phyloP scores from a whole-genome alignment of 805 yeast species.

The Monosporozyma yasuniensis region DNA sequence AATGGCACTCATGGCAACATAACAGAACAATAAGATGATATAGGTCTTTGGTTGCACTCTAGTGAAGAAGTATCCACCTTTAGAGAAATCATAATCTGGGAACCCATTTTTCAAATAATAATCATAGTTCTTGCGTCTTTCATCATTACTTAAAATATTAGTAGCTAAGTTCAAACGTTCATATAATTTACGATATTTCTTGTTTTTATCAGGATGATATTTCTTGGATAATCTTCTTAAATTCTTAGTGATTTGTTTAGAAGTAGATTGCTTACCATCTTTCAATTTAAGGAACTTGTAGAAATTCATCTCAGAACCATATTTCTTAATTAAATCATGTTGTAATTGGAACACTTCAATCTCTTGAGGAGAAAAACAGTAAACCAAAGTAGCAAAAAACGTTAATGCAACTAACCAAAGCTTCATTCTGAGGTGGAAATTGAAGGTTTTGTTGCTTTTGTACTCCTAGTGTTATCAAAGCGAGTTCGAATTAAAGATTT shows the following conservation, averaged over 20 bases:
- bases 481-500: not conserved
- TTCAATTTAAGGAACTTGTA: slow-evolving; percentile 57
- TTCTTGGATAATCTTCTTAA: slow-evolving; percentile 62
- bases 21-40: slow-evolving; percentile 44
- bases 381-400: slow-evolving; percentile 21
- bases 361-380: slow-evolving; percentile 57
- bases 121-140: slow-evolving; percentile 67
- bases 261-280: slow-evolving; percentile 32
- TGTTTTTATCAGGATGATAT: slow-evolving; percentile 80
- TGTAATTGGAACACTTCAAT: slow-evolving; percentile 71
- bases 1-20: slow-evolving; percentile 41
- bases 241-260: slow-evolving; percentile 51
- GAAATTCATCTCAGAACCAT: slow-evolving; percentile 54
- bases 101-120: slow-evolving; percentile 76
- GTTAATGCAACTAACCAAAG: not conserved
- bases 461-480: no score
- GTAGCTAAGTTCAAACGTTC: slow-evolving; percentile 72
- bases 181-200: slow-evolving; percentile 42
- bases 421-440: slow-evolving; percentile 1
- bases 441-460: no score
- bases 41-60: slow-evolving; percentile 59
- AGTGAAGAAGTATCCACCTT: slow-evolving; percentile 45
- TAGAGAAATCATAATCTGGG: slow-evolving; percentile 70
- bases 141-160: slow-evolving; percentile 55
- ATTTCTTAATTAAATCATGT: slow-evolving; percentile 51